Evolutionary conservation across 345 rosid species (phyloP).

Genomic region (Citrus glauca): DNA sequence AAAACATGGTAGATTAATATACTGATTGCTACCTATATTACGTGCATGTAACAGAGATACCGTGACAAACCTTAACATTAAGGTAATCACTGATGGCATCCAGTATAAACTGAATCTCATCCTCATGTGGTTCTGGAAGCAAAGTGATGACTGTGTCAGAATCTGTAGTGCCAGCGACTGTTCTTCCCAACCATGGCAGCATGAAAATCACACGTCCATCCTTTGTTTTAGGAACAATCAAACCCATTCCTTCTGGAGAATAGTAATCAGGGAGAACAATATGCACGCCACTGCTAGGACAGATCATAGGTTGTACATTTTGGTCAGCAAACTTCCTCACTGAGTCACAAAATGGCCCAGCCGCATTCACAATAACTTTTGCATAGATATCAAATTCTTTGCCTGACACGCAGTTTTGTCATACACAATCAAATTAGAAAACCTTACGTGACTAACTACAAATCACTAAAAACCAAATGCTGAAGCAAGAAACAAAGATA

Average conservation of each 20-base stretch:
- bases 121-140: slow-evolving; percentile 96
- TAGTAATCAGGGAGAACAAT: slow-evolving; percentile 93
- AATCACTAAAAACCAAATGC: background rate
- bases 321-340: slow-evolving; percentile 76
- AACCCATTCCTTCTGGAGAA: slow-evolving; percentile 99
- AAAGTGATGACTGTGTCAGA: slow-evolving; percentile 70
- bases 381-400: slow-evolving; percentile 84
- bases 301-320: slow-evolving; percentile 69
- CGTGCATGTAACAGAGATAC: background rate
- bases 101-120: slow-evolving; percentile 94
- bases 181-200: slow-evolving; percentile 99
- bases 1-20: background rate
- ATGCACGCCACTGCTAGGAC: slow-evolving; percentile 98
- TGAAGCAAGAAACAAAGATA: slow-evolving; percentile 4
- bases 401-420: slow-evolving; percentile 37
- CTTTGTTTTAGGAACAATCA: slow-evolving; percentile 98
- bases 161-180: slow-evolving; percentile 96
- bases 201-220: slow-evolving; percentile 98
- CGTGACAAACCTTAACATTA: slow-evolving; percentile 57
- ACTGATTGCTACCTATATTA: background rate
- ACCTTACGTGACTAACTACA: background rate
- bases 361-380: slow-evolving; percentile 87
- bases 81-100: slow-evolving; percentile 95
- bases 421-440: background rate
- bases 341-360: slow-evolving; percentile 94